Conservation (phyloP, 305 asterid genomes). For the Fraxinus nigra region DNA sequence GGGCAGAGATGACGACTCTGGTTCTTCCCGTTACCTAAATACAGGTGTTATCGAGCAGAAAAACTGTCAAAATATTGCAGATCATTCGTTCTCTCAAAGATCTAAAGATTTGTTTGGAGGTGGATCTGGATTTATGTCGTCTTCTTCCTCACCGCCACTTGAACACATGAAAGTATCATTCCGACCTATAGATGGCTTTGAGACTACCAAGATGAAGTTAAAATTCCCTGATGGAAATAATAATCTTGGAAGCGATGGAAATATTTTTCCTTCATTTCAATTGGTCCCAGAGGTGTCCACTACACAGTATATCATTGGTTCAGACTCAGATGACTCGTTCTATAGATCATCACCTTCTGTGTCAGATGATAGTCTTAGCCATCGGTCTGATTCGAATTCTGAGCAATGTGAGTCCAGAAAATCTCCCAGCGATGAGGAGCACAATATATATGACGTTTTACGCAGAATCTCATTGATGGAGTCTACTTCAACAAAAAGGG, state of each 20-base stretch:
- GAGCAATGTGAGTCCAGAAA: conserved; percentile 80
- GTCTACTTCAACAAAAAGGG: conserved; percentile 47
- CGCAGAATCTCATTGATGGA: conserved; percentile 60
- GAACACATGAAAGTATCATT: conserved; percentile 90
- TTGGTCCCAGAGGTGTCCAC: conserved; percentile 71
- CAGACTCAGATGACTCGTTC: conserved; percentile 88
- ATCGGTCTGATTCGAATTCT: conserved; percentile 67
- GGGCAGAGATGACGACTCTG: conserved; percentile 33
- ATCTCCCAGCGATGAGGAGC: conserved; percentile 64
- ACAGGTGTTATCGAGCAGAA: conserved; percentile 35
- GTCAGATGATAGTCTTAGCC: conserved; percentile 72
- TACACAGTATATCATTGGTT: conserved; percentile 44
- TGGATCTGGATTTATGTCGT: conserved; percentile 53
- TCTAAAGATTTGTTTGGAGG: conserved; percentile 42
- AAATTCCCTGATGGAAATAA: conserved; percentile 64
- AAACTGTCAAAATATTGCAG: conserved; percentile 28
- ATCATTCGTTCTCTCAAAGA: conserved; percentile 40
- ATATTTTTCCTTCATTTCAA: conserved; percentile 83
- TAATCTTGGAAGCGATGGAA: conserved; percentile 40
- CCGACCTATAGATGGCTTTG: conserved; percentile 67
- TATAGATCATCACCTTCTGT: conserved; percentile 72
- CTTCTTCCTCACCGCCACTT: conserved; percentile 85
- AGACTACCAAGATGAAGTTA: conserved; percentile 67
- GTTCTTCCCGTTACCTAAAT: conserved; percentile 29
- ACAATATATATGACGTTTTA: conserved; percentile 57